Percentiles rank a stretch among this genome's conserved stretches.
Conservation (phyloP, 1,284 basidiomycete genomes). For the Trichosporon sp. region DNA sequence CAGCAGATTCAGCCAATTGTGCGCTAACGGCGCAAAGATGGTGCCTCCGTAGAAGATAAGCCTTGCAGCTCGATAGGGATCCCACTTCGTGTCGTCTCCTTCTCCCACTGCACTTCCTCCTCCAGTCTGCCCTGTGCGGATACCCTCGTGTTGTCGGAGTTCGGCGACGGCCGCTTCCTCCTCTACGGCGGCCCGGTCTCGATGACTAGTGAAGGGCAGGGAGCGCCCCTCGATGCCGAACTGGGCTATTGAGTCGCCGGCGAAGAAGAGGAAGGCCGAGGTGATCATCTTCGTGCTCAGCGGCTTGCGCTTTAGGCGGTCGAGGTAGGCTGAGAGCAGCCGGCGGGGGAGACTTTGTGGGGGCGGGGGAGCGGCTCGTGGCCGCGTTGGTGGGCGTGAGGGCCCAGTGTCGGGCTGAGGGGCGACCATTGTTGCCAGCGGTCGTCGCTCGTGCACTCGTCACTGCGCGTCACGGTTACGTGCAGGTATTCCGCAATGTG, state of each 20-base stretch:
- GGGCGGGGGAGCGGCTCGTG: not conserved
- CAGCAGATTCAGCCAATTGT: slow-evolving; percentile 31
- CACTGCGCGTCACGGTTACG: no score
- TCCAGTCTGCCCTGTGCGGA: no score
- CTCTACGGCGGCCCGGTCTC: not conserved
- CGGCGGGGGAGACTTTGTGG: not conserved
- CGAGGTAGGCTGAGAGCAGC: slow-evolving; percentile 21
- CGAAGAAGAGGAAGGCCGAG: slow-evolving; percentile 23
- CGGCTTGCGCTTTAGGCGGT: slow-evolving; percentile 20
- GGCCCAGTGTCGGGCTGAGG: not conserved
- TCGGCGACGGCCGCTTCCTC: not conserved
- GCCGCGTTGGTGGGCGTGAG: not conserved
- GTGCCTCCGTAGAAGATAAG: slow-evolving; percentile 29
- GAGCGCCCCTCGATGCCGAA: slow-evolving; percentile 32
- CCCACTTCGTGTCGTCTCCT: slow-evolving; percentile 16
- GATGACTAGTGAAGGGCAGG: not conserved
- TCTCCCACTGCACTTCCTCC: not conserved
- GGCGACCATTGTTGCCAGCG: no score
- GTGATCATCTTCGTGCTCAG: slow-evolving; percentile 35
- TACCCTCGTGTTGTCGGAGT: not conserved
- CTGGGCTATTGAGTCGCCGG: slow-evolving; percentile 33
- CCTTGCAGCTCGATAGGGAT: slow-evolving; percentile 23
- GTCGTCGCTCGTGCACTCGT: no score
- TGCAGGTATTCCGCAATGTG: not conserved
- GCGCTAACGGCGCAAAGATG: slow-evolving; percentile 32